Evolutionary conservation across 352 stramenopile species (phyloP).

Genomic region (Peronospora farinosa): DNA sequence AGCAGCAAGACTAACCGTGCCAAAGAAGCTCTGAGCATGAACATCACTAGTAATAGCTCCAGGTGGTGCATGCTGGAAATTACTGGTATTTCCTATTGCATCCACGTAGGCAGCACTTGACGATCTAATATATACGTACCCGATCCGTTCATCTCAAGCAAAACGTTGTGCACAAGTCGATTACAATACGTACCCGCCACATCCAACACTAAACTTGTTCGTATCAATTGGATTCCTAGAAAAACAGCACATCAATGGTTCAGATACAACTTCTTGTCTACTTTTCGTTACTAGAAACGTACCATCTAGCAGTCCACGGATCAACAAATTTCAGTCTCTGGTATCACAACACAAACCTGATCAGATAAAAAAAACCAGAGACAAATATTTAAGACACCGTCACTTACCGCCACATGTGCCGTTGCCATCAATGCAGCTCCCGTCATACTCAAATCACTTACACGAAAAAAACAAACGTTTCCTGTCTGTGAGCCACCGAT

Average conservation of each 20-base stretch:
- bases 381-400: not conserved
- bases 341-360: not conserved
- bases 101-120: slow-evolving; percentile 25
- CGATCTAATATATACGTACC: slow-evolving; percentile 1
- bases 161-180: not conserved
- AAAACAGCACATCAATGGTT: slow-evolving; percentile 1
- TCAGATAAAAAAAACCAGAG: not conserved
- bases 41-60: slow-evolving; percentile 35
- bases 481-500: slow-evolving; percentile 5
- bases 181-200: slow-evolving; percentile 24
- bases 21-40: slow-evolving; percentile 38
- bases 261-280: not conserved
- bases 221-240: slow-evolving; percentile 20
- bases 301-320: slow-evolving; percentile 33
- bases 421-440: slow-evolving; percentile 7
- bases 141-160: not conserved
- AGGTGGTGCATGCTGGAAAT: slow-evolving; percentile 16
- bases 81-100: slow-evolving; percentile 2
- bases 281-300: not conserved
- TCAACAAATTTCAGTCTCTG: slow-evolving; percentile 24
- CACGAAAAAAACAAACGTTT: slow-evolving; percentile 13
- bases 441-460: slow-evolving; percentile 6
- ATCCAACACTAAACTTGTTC: slow-evolving; percentile 29
- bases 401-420: slow-evolving; percentile 11
- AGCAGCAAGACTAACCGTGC: slow-evolving; percentile 19